phyloP scores from a whole-genome alignment of 495 filamentous ascomycete genomes.

The Recurvomyces mirabilis region DNA sequence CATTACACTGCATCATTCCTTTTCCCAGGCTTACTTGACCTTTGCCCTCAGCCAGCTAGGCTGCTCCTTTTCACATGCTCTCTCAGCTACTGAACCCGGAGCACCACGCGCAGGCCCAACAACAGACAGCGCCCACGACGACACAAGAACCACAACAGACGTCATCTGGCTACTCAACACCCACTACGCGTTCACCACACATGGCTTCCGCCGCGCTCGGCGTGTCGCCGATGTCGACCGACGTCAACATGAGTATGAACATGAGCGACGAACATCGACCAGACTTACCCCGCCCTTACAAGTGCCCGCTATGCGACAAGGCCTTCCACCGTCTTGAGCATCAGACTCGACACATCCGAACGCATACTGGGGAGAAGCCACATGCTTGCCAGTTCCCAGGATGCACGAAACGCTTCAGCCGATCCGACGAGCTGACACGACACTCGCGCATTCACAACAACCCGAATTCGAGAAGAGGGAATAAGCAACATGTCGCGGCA shows the following conservation, averaged over 20 bases:
- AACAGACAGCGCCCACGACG: conserved; percentile 1
- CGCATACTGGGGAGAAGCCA: conserved; percentile 96
- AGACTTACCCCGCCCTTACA: conserved; percentile 93
- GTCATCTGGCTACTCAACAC: too few species aligned
- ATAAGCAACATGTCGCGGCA: conserved; percentile 52
- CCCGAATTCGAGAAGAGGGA: conserved; percentile 87
- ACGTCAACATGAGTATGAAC: conserved; percentile 54
- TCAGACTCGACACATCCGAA: conserved; percentile 94
- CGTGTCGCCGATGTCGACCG: conserved; percentile 55
- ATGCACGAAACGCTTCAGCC: conserved; percentile 94
- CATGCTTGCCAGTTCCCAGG: conserved; percentile 89
- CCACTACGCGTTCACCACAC: background rate
- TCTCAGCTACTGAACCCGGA: conserved; percentile 19
- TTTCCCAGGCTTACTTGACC: too few species aligned
- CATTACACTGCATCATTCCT: too few species aligned
- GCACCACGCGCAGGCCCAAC: conserved; percentile 5
- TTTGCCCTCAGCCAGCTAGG: too few species aligned
- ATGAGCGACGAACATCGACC: conserved; percentile 49
- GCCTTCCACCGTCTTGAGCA: conserved; percentile 98
- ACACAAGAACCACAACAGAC: too few species aligned
- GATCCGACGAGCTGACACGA: conserved; percentile 91
- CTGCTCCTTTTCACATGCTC: conserved; percentile 18
- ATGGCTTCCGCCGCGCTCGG: conserved; percentile 17
- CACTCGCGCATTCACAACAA: conserved; percentile 99
- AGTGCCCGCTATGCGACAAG: conserved; percentile 96